phyloP scores from a whole-genome alignment of 305 asterid genomes.

The Fraxinus baroniana region DNA sequence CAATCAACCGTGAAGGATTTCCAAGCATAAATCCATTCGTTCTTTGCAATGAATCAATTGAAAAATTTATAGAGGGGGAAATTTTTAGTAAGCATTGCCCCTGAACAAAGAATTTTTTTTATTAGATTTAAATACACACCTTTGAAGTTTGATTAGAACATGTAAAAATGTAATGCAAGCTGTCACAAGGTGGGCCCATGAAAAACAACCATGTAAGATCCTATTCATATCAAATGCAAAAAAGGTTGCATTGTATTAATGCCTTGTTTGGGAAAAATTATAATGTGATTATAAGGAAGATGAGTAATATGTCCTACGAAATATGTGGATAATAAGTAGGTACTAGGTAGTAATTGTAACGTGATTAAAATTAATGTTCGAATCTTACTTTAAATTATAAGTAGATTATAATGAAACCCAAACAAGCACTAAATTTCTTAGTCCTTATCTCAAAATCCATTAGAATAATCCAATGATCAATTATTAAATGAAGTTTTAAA shows the following conservation, averaged over 20 bases:
- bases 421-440: no score
- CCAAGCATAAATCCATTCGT: no score
- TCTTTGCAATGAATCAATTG: no score
- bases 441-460: no score
- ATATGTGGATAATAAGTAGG: not conserved
- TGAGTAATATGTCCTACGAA: not conserved
- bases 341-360: no score
- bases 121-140: not conserved
- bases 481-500: no score
- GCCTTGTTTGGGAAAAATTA: slow-evolving; percentile 56
- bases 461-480: no score
- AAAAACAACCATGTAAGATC: not conserved
- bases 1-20: not conserved
- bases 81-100: not conserved
- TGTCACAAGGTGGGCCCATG: not conserved
- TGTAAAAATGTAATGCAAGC: not conserved
- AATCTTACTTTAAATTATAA: no score
- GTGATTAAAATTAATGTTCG: not conserved
- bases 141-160: not conserved
- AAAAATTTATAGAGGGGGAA: not conserved
- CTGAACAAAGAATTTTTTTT: not conserved
- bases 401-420: no score
- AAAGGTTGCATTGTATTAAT: not conserved
- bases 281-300: no score
- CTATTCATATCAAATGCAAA: not conserved